These are phyloP conservation scores for Lagenidium sp. DNA, from an alignment of 352 stramenopile genomes.

Conservation along the genomic window DNA sequence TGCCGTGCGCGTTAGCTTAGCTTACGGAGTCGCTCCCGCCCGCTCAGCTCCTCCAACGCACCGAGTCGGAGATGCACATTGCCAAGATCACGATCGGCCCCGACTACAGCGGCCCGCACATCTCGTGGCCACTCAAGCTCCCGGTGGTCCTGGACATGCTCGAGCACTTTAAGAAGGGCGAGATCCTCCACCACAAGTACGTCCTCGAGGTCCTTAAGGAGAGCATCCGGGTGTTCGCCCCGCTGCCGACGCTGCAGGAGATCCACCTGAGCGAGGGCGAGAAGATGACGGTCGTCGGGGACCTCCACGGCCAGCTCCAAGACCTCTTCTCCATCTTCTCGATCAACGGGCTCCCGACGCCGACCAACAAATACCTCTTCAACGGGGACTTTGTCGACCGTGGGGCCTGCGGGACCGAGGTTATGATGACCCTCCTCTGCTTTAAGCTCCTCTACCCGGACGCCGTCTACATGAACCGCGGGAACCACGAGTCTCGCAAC, in stretches of 20 bases:
- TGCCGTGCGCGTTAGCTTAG: too few species aligned
- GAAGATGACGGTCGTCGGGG: slow-evolving; percentile 89
- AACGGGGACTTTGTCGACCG: slow-evolving; percentile 97
- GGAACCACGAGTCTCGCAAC: slow-evolving; percentile 94
- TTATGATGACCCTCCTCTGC: slow-evolving; percentile 62
- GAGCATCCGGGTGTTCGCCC: slow-evolving; percentile 43
- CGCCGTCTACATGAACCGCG: slow-evolving; percentile 88
- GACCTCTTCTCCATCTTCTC: slow-evolving; percentile 94
- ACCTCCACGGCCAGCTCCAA: slow-evolving; percentile 92
- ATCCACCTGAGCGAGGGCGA: slow-evolving; percentile 76
- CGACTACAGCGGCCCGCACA: slow-evolving; percentile 66
- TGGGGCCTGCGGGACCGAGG: slow-evolving; percentile 83
- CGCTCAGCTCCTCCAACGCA: too few species aligned
- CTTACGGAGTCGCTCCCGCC: too few species aligned
- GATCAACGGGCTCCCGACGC: slow-evolving; percentile 84
- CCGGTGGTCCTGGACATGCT: slow-evolving; percentile 84
- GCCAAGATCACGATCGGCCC: slow-evolving; percentile 34
- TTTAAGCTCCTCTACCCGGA: slow-evolving; percentile 82
- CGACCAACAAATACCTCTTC: slow-evolving; percentile 94
- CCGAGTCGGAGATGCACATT: slow-evolving; percentile 46
- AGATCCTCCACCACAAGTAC: slow-evolving; percentile 88
- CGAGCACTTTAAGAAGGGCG: slow-evolving; percentile 87
- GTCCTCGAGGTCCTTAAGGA: slow-evolving; percentile 80
- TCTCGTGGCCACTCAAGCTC: slow-evolving; percentile 81
- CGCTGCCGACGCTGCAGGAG: slow-evolving; percentile 79